phyloP scores from a whole-genome alignment of 345 rosid species.

The Mercurialis annua region DNA sequence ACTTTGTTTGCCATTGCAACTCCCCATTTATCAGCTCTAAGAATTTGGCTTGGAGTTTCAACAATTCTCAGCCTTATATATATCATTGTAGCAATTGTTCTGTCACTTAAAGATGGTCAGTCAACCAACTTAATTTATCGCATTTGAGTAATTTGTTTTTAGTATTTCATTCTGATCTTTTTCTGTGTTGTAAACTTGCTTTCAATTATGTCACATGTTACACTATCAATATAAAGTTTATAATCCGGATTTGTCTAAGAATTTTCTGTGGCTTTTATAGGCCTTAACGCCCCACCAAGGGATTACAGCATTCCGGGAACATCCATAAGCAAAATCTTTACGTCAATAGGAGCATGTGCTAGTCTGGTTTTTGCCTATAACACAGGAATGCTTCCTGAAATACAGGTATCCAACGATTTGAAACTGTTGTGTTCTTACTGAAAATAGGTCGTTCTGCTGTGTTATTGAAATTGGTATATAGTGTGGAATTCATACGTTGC shows the following conservation, averaged over 20 bases:
- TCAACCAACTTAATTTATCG: background rate
- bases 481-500: background rate
- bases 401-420: constrained; percentile 42
- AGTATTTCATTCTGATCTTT: background rate
- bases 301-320: constrained; percentile 71
- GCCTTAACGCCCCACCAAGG: constrained; percentile 57
- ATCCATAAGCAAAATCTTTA: constrained; percentile 43
- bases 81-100: constrained; percentile 49
- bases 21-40: constrained; percentile 82
- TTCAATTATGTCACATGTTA: too few species aligned
- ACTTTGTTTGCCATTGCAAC: constrained; percentile 70
- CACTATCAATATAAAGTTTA: background rate
- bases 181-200: background rate
- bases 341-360: constrained; percentile 76
- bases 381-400: constrained; percentile 98
- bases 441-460: background rate
- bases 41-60: constrained; percentile 85
- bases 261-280: constrained; percentile 28
- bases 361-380: constrained; percentile 85
- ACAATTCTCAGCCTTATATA: constrained; percentile 64
- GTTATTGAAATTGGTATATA: background rate
- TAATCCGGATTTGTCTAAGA: background rate
- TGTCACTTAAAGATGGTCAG: constrained; percentile 70
- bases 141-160: background rate
- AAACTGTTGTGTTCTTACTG: background rate